Evolutionary conservation across 148 eudicot species (phyloP), one percentile per base, ranked within the genome.

Genomic region (Rhododendron kiyosumense): DNA sequence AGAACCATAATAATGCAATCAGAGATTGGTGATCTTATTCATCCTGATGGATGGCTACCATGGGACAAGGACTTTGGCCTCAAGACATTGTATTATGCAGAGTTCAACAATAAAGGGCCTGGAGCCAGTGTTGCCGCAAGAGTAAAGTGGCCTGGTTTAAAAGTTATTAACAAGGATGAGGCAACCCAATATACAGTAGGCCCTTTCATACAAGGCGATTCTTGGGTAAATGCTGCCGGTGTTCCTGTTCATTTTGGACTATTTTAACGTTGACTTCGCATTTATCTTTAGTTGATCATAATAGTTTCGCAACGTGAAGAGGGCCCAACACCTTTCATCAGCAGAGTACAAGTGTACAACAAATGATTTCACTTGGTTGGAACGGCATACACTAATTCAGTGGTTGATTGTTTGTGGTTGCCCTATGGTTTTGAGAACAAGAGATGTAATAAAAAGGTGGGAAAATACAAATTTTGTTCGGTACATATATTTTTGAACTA

Each of bases 111-210:
- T 79, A 85, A 87, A 17, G 98, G 98, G 0, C 85, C 94, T 0
- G 96, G 98, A 6, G 83, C 98, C 6, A 77, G 77, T 26, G 78
- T 89, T 3, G 84, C 86, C 3, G 84, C 22, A 3, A 88, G 98
- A 34, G 98, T 94, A 34, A 92, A 92, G 15, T 96, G 98, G 98
- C 88, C 84, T 1, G 98, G 98, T 45, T 90, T 87, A 45, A 92
- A 85, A 87, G 89, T 87, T 1, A 91, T 94, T 28, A 86, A 87
- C 73, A 91, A 87, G 86, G 86, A 91, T 14, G 93, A 93, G 80
- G 98, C 97, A 6, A 38, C 81, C 45, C 78, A 86, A 8, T 96
- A 52, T 52, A 94, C 96, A 0, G 84, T 92, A 12, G 92, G 87
- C 0, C 93, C 93, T 1, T 96, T 96, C 86, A 78, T 96, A 30